Conservation (phyloP, 306 rosid genomes). For the Cercis canadensis region DNA sequence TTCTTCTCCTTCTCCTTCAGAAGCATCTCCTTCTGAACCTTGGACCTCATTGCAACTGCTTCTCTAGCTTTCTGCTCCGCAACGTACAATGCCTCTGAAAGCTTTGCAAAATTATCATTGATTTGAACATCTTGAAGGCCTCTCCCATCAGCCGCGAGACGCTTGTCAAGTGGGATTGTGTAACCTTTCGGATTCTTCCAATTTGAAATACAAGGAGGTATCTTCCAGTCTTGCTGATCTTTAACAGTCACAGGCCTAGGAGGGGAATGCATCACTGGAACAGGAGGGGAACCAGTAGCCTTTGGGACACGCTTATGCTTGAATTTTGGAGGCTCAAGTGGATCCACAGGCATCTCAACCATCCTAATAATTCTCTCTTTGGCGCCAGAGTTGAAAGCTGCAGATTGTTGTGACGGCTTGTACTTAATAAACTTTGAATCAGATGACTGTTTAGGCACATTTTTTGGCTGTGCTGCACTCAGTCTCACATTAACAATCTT, state of each 20-base stretch:
- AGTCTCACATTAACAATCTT: conserved; percentile 83
- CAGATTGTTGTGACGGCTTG: conserved; percentile 81
- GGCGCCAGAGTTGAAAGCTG: conserved; percentile 87
- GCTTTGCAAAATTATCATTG: conserved; percentile 86
- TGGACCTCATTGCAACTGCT: conserved; percentile 87
- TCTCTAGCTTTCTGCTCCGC: conserved; percentile 96
- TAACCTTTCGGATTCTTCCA: conserved; percentile 98
- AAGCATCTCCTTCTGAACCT: conserved; percentile 88
- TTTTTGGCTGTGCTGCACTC: conserved; percentile 87
- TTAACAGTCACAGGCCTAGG: conserved; percentile 90
- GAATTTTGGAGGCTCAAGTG: conserved; percentile 92
- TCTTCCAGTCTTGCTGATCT: conserved; percentile 96
- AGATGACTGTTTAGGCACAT: conserved; percentile 71
- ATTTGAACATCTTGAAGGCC: conserved; percentile 93
- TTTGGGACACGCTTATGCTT: conserved; percentile 92
- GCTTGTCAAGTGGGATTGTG: conserved; percentile 87
- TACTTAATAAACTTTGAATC: conserved; percentile 85
- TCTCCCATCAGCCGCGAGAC: conserved; percentile 88
- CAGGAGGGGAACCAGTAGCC: conserved; percentile 91
- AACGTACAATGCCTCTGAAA: conserved; percentile 81
- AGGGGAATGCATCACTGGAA: conserved; percentile 92
- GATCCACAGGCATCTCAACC: conserved; percentile 95
- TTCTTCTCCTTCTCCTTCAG: conserved; percentile 88
- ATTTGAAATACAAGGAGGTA: conserved; percentile 89
- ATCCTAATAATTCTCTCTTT: conserved; percentile 88